Evolutionary conservation across 371 early-diverging fungal genomes (phyloP).

Genomic region (Batkoa obscura): DNA sequence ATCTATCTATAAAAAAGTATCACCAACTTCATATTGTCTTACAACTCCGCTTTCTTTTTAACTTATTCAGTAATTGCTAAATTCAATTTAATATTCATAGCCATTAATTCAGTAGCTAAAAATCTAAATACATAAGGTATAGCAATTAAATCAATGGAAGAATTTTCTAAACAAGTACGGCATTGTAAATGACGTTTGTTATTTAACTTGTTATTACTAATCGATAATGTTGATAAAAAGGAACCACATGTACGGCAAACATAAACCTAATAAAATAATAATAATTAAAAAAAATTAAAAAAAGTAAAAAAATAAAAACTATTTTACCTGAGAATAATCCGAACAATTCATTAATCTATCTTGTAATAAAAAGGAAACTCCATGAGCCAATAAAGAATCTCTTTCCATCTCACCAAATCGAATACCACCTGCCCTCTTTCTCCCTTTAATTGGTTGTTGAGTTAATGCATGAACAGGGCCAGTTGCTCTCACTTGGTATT

Average conservation of each 20-base stretch:
- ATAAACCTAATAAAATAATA: constrained; percentile 20
- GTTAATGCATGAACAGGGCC: constrained; percentile 96
- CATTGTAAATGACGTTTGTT: no score
- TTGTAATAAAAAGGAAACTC: constrained; percentile 83
- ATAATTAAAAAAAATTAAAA: neutral
- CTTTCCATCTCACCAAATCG: constrained; percentile 99
- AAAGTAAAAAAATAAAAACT: neutral
- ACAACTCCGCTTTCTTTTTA: neutral
- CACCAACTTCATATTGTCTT: no score
- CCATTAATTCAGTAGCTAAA: constrained; percentile 88
- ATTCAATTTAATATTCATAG: constrained; percentile 66
- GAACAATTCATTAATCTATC: constrained; percentile 99
- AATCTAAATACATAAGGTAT: constrained; percentile 98
- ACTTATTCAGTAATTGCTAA: constrained; percentile 12
- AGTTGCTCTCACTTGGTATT: constrained; percentile 98
- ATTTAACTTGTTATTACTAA: no score
- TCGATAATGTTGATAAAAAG: constrained; percentile 55
- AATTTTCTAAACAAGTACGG: no score
- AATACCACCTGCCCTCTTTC: constrained; percentile 97
- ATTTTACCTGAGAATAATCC: constrained; percentile 65
- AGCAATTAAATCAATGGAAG: constrained; percentile 60
- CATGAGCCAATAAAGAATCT: constrained; percentile 98
- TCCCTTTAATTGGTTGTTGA: constrained; percentile 97
- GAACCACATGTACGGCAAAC: constrained; percentile 79
- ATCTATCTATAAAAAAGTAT: no score